Evolutionary conservation across 208 protist genomes (phyloP), one percentile per base, ranked within the genome.

Genomic region (Leishmania turanica): DNA sequence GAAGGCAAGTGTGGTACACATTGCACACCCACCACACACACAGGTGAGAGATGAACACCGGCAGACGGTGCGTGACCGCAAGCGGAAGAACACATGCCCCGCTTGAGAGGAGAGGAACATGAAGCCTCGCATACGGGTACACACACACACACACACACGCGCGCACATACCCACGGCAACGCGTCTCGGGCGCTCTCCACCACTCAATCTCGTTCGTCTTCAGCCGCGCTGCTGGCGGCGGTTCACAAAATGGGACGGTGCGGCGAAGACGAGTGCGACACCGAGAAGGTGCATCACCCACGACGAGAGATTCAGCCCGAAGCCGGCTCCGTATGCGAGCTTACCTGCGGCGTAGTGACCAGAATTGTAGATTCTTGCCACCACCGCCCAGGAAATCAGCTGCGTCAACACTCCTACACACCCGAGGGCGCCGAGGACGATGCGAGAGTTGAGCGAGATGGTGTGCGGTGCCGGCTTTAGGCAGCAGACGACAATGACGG

Each of bases 291-390:
- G 82, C 31, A 93, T 7, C 19, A 88, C 37, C 92, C 92, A 95
- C 45, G 88, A 73, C 8, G 92, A 88, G 56, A 95, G 11, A 66
- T 76, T 86, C 24, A 95, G 76, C 31, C 90, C 92, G 56, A 95
- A 95, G 65, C 87, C 92, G 19, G 90, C 89, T 51, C 92, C 92
- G 83, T 92, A 95, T 53, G 76, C 65, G 34, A 87, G n/a, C 21
- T 40, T n/a, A 7, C 9, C 27, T 15, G 53, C 7, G 8, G 56
- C 56, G 79, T 88, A 91, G 77, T 83, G 83, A 47, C 75, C 72
- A 1, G 77, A 65, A 15, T 64, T 68, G 64, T 89, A 88, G 42
- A 95, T 87, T 31, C 77, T 58, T 2, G 85, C 90, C 37, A 95
- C 81, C 58, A 82, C 58, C 27, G 84, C 83, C 92, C 92, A 95